Evolutionary conservation across 441 rosid genomes (phyloP).

Genomic region (Pelargonium fulgidum): DNA sequence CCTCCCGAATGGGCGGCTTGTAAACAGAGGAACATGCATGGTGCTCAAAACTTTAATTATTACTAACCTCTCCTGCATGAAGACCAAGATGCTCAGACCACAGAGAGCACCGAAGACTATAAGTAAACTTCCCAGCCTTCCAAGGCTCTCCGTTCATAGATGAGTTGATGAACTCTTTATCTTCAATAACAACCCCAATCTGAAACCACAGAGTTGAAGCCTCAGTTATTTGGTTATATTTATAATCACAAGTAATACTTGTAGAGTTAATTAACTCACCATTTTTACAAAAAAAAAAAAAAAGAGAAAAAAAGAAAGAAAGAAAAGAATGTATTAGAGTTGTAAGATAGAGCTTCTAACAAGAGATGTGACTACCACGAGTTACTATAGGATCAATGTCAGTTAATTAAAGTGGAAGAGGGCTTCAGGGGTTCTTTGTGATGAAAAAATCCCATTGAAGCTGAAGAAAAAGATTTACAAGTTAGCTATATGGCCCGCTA

Average conservation of each 20-base stretch:
- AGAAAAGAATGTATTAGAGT: too few relatives aligned
- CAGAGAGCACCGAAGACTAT: constrained; percentile 78
- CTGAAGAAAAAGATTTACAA: too few relatives aligned
- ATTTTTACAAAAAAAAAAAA: too few relatives aligned
- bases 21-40: neutral
- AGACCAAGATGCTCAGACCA: constrained; percentile 99
- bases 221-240: neutral
- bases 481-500: too few relatives aligned
- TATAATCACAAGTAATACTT: too few relatives aligned
- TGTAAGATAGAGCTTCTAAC: too few relatives aligned
- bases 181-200: constrained; percentile 88
- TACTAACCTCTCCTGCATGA: constrained; percentile 61
- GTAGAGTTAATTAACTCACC: neutral
- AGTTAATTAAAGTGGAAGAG: too few relatives aligned
- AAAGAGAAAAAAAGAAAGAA: too few relatives aligned
- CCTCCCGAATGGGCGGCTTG: neutral
- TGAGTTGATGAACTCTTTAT: constrained; percentile 75
- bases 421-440: too few relatives aligned
- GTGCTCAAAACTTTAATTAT: constrained; percentile 7
- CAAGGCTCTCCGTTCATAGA: constrained; percentile 85
- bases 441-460: too few relatives aligned
- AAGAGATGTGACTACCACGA: too few relatives aligned
- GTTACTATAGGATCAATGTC: too few relatives aligned
- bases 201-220: constrained; percentile 26
- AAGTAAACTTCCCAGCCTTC: constrained; percentile 87